Percentiles rank a stretch among this genome's conserved stretches.
Conservation (phyloP, 208 protist species). For the Leptomonas seymouri region DNA sequence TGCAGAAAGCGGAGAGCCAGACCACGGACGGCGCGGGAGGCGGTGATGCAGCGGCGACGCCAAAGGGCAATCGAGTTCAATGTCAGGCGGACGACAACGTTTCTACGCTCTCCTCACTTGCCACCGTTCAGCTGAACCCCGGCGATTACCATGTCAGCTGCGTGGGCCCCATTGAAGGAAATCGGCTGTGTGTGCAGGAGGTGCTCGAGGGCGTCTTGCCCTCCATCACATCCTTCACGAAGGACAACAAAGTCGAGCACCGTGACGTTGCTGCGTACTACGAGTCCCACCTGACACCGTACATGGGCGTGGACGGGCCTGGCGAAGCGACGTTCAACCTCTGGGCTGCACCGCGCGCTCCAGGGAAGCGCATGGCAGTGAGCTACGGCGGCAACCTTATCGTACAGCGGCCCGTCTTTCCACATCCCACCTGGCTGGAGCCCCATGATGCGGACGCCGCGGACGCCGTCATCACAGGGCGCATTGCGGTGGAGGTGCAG, state of each 20-base stretch:
- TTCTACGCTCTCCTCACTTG: slow-evolving; percentile 38
- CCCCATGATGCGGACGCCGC: slow-evolving; percentile 29
- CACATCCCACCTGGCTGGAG: slow-evolving; percentile 26
- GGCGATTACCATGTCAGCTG: slow-evolving; percentile 84
- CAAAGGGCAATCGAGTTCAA: slow-evolving; percentile 3
- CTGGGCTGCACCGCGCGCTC: slow-evolving; percentile 59
- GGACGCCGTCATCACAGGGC: slow-evolving; percentile 72
- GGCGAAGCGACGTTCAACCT: slow-evolving; percentile 74
- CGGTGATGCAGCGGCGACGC: background rate
- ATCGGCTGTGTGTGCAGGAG: slow-evolving; percentile 61
- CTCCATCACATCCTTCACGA: slow-evolving; percentile 39
- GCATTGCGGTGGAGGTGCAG: slow-evolving; percentile 63
- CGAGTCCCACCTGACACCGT: slow-evolving; percentile 60
- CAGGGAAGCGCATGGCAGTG: slow-evolving; percentile 39
- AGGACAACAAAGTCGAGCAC: slow-evolving; percentile 32
- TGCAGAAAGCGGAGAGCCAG: background rate
- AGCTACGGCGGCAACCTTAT: slow-evolving; percentile 42
- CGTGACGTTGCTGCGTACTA: slow-evolving; percentile 57
- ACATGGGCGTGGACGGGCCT: slow-evolving; percentile 63
- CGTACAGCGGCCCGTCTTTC: slow-evolving; percentile 34
- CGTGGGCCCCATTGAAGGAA: slow-evolving; percentile 66
- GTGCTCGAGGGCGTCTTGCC: slow-evolving; percentile 63
- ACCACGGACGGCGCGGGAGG: background rate
- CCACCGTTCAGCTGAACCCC: slow-evolving; percentile 55
- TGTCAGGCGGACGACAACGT: slow-evolving; percentile 31